A percentile compares a stretch with the other conserved stretches of the same genome.
Evolutionary conservation across 805 yeast species (phyloP).

Genomic region (Candida endomychidarum): DNA sequence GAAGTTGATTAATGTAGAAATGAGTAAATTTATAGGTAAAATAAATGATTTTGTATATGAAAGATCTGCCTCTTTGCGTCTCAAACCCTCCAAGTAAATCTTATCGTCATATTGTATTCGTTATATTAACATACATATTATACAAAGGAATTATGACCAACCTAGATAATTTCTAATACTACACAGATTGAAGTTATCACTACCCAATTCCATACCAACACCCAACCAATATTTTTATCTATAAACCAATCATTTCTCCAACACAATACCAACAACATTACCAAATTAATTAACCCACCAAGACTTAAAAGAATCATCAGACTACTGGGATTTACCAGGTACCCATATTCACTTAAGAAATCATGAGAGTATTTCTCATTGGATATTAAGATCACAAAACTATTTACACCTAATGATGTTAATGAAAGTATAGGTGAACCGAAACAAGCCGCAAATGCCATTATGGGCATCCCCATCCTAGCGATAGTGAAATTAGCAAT

Average conservation of each 20-base stretch:
- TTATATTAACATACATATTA: too few relatives aligned
- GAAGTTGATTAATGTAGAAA: conserved; percentile 15
- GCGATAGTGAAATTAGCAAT: conserved; percentile 82
- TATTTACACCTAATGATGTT: conserved; percentile 79
- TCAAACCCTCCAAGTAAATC: too few relatives aligned
- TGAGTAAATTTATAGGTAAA: conserved; percentile 3
- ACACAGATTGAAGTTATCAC: conserved; percentile 26
- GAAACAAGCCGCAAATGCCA: conserved; percentile 95
- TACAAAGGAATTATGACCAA: too few relatives aligned
- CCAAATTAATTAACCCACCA: conserved; percentile 23
- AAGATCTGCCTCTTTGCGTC: too few relatives aligned
- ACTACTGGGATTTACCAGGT: conserved; percentile 18
- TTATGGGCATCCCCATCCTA: conserved; percentile 73
- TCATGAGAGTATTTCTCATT: conserved; percentile 10
- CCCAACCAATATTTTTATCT: conserved; percentile 32
- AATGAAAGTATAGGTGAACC: conserved; percentile 88
- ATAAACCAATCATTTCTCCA: conserved; percentile 32
- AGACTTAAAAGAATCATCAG: conserved; percentile 23
- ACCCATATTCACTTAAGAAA: conserved; percentile 13
- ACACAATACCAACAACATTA: conserved; percentile 19
- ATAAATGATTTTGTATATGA: too few relatives aligned
- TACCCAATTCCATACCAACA: conserved; percentile 32
- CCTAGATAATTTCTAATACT: conserved; percentile 18
- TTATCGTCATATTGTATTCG: too few relatives aligned
- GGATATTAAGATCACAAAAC: conserved; percentile 35